Percentiles rank a stretch among this genome's conserved stretches.
These are phyloP conservation scores for Cutaneotrichosporon sp. DNA, from an alignment of 1,284 basidiomycete genomes.

Conservation along the genomic window DNA sequence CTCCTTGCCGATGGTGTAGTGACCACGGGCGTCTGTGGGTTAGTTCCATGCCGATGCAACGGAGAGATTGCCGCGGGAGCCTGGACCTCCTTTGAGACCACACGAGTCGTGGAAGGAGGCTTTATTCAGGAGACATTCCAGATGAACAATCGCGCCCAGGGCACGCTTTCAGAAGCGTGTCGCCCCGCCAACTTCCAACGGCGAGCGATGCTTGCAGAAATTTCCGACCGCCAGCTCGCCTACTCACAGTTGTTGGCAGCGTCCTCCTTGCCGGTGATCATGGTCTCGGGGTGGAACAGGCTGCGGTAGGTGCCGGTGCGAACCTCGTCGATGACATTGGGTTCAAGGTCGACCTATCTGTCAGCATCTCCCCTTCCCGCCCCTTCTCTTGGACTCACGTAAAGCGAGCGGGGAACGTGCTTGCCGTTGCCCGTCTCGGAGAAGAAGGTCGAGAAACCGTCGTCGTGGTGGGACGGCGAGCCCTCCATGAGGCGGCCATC, in stretches of 20 bases:
- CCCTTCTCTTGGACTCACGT: constrained; percentile 53
- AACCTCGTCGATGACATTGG: constrained; percentile 93
- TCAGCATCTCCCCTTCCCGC: background rate
- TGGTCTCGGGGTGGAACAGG: constrained; percentile 98
- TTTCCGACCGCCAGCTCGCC: too few relatives aligned
- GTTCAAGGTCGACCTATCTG: constrained; percentile 73
- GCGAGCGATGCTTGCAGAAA: too few relatives aligned
- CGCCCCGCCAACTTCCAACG: too few relatives aligned
- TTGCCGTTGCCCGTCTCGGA: constrained; percentile 73
- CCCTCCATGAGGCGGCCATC: constrained; percentile 81
- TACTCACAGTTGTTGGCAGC: constrained; percentile 97
- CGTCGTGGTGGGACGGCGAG: constrained; percentile 69
- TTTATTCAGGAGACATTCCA: too few relatives aligned
- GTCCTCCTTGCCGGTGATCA: constrained; percentile 99
- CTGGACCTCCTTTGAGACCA: too few relatives aligned
- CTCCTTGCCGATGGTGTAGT: constrained; percentile 98
- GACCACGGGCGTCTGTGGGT: constrained; percentile 80
- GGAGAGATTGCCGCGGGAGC: too few relatives aligned
- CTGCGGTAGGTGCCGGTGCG: constrained; percentile 88
- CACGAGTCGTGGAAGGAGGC: too few relatives aligned
- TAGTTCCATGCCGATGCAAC: constrained; percentile 7
- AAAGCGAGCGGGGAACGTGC: constrained; percentile 95
- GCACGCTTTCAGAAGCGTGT: too few relatives aligned
- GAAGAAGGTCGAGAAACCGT: constrained; percentile 82
- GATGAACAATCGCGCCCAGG: too few relatives aligned